Evolutionary conservation across 441 rosid species (phyloP).

Genomic region (Erodium moschatum): DNA sequence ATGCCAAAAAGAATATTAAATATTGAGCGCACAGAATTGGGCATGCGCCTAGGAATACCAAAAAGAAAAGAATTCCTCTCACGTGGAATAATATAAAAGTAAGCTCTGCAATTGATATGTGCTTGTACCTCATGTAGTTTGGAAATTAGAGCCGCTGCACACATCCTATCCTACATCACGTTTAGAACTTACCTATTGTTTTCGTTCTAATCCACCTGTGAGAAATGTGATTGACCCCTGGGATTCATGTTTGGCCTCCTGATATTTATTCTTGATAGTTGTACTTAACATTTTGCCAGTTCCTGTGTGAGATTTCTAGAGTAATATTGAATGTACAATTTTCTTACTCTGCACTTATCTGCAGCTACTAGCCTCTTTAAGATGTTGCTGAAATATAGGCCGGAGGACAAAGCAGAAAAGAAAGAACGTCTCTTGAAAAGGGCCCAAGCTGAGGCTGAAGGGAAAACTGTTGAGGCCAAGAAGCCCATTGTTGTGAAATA

Average conservation of each 20-base stretch:
- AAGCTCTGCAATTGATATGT: too few relatives aligned
- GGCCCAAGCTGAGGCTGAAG: conserved; percentile 27
- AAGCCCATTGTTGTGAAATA: conserved; percentile 30
- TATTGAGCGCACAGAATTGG: neutral
- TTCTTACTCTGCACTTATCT: neutral
- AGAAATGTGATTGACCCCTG: neutral
- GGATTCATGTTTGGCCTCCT: neutral
- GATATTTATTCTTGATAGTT: too few relatives aligned
- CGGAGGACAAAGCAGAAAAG: conserved; percentile 26
- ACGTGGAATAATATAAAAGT: too few relatives aligned
- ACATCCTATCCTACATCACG: too few relatives aligned
- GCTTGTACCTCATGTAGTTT: too few relatives aligned
- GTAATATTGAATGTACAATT: neutral
- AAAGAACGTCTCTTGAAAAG: conserved; percentile 26
- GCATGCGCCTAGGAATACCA: neutral
- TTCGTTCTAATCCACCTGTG: neutral
- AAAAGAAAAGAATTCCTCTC: too few relatives aligned
- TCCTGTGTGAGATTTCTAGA: too few relatives aligned
- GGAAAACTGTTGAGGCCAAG: conserved; percentile 23
- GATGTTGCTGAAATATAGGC: conserved; percentile 29
- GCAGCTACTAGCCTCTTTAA: conserved; percentile 27
- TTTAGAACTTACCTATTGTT: too few relatives aligned
- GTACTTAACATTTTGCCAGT: too few relatives aligned
- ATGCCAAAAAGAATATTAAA: neutral
- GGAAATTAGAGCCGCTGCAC: too few relatives aligned